phyloP scores from a whole-genome alignment of 306 rosid genomes.

The Cajanus cajan region DNA sequence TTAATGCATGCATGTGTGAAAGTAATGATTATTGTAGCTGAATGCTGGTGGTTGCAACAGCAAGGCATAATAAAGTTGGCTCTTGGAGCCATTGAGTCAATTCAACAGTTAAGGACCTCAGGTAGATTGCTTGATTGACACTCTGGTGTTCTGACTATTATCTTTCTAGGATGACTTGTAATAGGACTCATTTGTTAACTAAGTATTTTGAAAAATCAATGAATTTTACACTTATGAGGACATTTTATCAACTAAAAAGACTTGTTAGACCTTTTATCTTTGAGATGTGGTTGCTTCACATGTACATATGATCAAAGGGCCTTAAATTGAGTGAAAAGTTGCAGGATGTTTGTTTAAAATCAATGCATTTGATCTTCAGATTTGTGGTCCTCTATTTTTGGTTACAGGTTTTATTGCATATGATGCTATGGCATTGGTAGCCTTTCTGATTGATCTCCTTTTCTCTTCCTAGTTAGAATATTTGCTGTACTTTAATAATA shows the following conservation, averaged over 20 bases:
- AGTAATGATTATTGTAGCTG: not conserved
- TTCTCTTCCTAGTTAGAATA: not conserved
- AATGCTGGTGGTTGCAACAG: not conserved
- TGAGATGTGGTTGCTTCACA: not conserved
- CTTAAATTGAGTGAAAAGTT: not conserved
- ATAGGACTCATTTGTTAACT: not conserved
- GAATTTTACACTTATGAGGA: not conserved
- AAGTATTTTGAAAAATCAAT: not conserved
- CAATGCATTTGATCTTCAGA: not conserved
- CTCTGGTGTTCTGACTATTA: not conserved
- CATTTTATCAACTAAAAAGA: not conserved
- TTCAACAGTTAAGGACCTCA: not conserved
- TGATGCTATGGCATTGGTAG: not conserved
- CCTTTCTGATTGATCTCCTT: conserved; percentile 6
- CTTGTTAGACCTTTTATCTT: not conserved
- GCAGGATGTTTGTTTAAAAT: not conserved
- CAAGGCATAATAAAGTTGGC: not conserved
- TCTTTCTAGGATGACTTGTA: not conserved
- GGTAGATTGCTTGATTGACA: not conserved
- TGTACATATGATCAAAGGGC: not conserved
- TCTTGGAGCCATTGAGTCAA: not conserved
- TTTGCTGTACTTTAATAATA: not conserved
- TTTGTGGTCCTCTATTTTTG: not conserved
- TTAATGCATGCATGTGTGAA: not conserved
- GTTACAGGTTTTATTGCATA: not conserved